A percentile compares a stretch with the other conserved stretches of the same genome.
Evolutionary conservation across 306 rosid genomes (phyloP).

Genomic region (Corylus americana): DNA sequence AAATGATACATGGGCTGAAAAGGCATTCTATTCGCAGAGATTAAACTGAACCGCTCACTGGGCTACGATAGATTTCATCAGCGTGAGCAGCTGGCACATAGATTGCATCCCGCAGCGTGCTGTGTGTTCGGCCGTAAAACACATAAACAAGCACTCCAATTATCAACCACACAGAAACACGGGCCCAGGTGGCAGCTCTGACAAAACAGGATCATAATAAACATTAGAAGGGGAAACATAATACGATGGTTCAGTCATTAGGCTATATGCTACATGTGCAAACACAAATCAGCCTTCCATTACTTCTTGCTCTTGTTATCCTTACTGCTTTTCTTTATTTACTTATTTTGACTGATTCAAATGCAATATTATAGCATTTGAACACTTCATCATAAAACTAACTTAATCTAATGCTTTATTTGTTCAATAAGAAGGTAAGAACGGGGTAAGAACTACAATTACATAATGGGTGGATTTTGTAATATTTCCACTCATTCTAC

Average conservation of each 20-base stretch:
- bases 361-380: background rate
- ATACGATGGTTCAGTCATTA: background rate
- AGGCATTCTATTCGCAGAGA: background rate
- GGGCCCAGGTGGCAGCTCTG: constrained; percentile 73
- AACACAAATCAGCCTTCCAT: background rate
- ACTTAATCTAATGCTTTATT: background rate
- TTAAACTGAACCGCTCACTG: constrained; percentile 42
- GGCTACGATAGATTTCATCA: constrained; percentile 38
- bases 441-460: no score
- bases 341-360: background rate
- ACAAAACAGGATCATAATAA: constrained; percentile 13
- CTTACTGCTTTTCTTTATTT: background rate
- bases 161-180: constrained; percentile 81
- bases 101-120: constrained; percentile 60
- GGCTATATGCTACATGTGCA: background rate
- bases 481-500: background rate
- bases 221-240: background rate
- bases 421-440: no score
- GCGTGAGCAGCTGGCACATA: constrained; percentile 51
- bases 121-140: constrained; percentile 79
- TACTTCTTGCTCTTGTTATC: background rate
- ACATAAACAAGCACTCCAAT: constrained; percentile 60
- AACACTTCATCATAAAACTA: background rate
- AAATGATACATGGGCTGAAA: background rate
- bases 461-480: background rate